Evolutionary conservation across 345 rosid species (phyloP).

Genomic region (Murraya koenigii): DNA sequence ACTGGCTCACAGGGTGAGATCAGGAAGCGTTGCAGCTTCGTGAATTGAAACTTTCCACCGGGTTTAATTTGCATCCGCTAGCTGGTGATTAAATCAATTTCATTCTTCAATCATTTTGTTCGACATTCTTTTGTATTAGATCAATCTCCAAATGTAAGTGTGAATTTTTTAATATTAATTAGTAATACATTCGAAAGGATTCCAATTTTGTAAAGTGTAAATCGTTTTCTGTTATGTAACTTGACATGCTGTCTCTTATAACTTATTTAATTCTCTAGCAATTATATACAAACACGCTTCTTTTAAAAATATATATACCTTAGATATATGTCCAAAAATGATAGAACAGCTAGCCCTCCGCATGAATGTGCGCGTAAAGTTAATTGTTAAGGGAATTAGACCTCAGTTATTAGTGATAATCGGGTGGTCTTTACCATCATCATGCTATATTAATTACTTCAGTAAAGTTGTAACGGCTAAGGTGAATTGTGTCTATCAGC

Average conservation of each 20-base stretch:
- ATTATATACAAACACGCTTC: too few species aligned
- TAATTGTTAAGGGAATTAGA: too few species aligned
- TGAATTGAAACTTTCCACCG: background rate
- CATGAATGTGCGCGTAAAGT: too few species aligned
- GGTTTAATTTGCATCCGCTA: too few species aligned
- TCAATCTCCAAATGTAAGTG: background rate
- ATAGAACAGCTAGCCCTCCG: too few species aligned
- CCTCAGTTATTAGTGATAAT: too few species aligned
- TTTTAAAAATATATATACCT: too few species aligned
- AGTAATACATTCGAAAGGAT: background rate
- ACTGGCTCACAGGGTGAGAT: slow-evolving; percentile 36
- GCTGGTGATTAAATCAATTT: background rate
- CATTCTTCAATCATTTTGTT: background rate
- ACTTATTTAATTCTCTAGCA: accelerated
- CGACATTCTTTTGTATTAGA: background rate
- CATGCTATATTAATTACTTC: too few species aligned
- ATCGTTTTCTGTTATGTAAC: background rate
- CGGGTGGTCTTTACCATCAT: too few species aligned
- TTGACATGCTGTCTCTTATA: background rate
- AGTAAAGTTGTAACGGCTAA: too few species aligned
- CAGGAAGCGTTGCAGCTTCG: slow-evolving; percentile 34
- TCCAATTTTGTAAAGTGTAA: background rate
- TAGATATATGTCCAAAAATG: too few species aligned
- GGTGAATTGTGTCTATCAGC: too few species aligned
- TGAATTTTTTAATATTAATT: background rate